Conservation (phyloP, 768 basidiomycete species). For the Lactifluus volemus region DNA sequence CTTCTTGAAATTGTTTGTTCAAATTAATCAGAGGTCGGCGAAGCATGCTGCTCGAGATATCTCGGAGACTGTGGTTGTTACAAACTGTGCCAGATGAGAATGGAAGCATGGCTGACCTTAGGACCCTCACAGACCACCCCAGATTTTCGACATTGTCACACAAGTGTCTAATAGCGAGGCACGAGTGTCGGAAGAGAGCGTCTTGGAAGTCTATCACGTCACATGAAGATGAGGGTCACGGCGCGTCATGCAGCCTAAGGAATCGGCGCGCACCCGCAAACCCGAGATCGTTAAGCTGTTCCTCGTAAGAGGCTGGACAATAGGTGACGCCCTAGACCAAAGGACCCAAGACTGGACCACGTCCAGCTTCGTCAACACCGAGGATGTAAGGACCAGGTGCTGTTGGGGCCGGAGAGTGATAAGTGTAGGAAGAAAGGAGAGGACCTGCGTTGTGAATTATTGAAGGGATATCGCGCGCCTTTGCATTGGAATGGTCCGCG, state of each 20-base stretch:
- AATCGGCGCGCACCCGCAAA: slow-evolving; percentile 32
- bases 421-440: slow-evolving; percentile 63
- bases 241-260: not conserved
- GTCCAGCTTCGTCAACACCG: slow-evolving; percentile 97
- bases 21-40: slow-evolving; percentile 68
- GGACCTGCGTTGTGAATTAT: slow-evolving; percentile 49
- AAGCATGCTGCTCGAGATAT: slow-evolving; percentile 89
- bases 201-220: slow-evolving; percentile 76
- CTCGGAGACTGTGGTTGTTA: slow-evolving; percentile 59
- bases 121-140: slow-evolving; percentile 74
- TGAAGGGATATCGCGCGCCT: slow-evolving; percentile 38
- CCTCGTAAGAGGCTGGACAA: slow-evolving; percentile 72
- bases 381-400: slow-evolving; percentile 79
- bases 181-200: slow-evolving; percentile 64
- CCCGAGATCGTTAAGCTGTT: slow-evolving; percentile 53
- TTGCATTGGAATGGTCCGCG: no score
- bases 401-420: slow-evolving; percentile 66
- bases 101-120: slow-evolving; percentile 6
- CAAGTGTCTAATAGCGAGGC: slow-evolving; percentile 50
- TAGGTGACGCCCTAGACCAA: slow-evolving; percentile 71
- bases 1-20: slow-evolving; percentile 81
- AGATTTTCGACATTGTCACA: slow-evolving; percentile 62
- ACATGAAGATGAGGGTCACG: not conserved
- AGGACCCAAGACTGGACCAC: slow-evolving; percentile 70
- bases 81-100: not conserved